Evolutionary conservation across 1,139 yeast genomes (phyloP).

Genomic region (Dujonia santamariae): DNA sequence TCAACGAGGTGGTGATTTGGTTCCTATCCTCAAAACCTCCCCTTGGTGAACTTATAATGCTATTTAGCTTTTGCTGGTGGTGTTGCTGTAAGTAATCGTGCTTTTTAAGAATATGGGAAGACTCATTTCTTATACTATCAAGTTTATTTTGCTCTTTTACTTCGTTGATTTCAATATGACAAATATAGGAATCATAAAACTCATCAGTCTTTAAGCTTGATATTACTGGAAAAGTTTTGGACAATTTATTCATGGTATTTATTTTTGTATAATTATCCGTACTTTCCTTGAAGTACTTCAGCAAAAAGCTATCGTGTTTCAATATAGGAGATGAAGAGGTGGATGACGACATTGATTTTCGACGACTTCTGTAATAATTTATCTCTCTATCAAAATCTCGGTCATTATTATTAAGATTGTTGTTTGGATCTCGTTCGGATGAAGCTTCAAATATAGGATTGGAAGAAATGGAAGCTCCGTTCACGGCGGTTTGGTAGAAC

Average conservation of each 20-base stretch:
- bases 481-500: conserved; percentile 3
- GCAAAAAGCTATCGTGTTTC: conserved; percentile 2
- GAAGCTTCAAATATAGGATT: not conserved
- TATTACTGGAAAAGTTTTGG: not conserved
- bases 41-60: too few species aligned
- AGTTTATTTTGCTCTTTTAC: conserved; percentile 2
- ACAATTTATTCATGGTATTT: not conserved
- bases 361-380: not conserved
- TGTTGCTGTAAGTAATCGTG: not conserved
- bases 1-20: not conserved
- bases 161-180: conserved; percentile 7
- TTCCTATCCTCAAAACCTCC: too few species aligned
- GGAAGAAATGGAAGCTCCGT: not conserved
- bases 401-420: not conserved
- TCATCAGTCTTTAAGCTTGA: conserved; percentile 5
- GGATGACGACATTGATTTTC: not conserved
- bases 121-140: too few species aligned
- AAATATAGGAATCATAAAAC: conserved; percentile 3
- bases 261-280: not conserved
- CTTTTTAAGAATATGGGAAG: too few species aligned
- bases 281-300: not conserved
- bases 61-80: not conserved
- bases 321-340: not conserved
- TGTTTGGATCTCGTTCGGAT: not conserved
- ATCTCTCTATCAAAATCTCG: not conserved